Conservation (phyloP, 352 stramenopile genomes). For the Globisporangium sylvaticum region DNA sequence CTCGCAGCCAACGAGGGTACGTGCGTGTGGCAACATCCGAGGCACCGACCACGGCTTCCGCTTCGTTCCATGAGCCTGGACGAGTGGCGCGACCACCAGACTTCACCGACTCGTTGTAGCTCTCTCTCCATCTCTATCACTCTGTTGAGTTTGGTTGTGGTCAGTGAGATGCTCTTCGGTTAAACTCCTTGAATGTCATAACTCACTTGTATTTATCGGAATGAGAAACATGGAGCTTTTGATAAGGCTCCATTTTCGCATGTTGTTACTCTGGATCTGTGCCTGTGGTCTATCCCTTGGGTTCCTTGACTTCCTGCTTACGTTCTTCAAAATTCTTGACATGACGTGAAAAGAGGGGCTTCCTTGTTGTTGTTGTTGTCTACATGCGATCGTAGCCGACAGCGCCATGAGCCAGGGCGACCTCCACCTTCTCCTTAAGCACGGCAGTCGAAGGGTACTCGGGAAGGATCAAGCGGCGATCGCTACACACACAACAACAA, state of each 20-base stretch:
- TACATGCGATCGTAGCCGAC: conserved; percentile 81
- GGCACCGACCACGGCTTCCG: neutral
- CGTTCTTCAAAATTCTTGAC: too few relatives aligned
- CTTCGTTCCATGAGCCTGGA: conserved; percentile 57
- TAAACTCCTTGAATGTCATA: too few relatives aligned
- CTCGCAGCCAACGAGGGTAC: conserved; percentile 42
- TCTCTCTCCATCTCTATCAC: neutral
- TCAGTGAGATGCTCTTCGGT: neutral
- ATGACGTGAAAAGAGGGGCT: neutral
- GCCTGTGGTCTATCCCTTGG: too few relatives aligned
- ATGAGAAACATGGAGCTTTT: neutral
- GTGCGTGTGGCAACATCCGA: conserved; percentile 28
- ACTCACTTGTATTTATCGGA: neutral
- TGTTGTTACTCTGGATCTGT: too few relatives aligned
- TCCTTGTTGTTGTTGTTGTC: neutral
- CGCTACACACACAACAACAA: conserved; percentile 26
- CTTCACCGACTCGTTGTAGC: conserved; percentile 24
- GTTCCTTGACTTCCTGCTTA: too few relatives aligned
- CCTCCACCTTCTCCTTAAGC: conserved; percentile 55
- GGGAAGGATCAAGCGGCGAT: conserved; percentile 67
- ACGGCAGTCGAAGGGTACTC: conserved; percentile 47
- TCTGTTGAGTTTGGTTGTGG: neutral
- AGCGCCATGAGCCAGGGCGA: conserved; percentile 57
- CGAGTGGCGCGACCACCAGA: conserved; percentile 39
- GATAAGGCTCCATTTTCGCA: too few relatives aligned